Base-by-base conservation (phyloP, 257 asterid species). In the Penstemon davidsonii region DNA sequence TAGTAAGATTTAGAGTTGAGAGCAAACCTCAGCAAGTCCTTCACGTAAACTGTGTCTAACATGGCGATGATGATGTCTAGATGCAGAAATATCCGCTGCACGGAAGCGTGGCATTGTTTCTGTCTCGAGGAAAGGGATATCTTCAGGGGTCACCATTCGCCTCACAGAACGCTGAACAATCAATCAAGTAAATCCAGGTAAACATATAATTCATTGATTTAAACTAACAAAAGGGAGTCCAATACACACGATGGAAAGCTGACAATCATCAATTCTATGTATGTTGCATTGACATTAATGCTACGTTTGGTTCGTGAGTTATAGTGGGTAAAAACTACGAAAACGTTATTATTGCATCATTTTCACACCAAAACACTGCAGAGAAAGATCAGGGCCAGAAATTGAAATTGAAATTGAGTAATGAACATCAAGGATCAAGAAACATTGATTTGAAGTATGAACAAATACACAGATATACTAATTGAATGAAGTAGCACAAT, bases 1-100 rank as follows among this genome's bases (percentile, higher is more conserved):
- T 25, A 25, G 33, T 25, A 25, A 25, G 33, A 25, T 25, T 25
- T 11, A 51, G 54, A 43, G 55, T 62, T 15, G 45, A 38, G 59
- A 38, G 59, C 81, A 62, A 58, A 84, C 89, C 89, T 81, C 86
- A 55, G 81, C 84, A 71, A 84, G 81, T 56, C 86, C 88, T 55
- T 79, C 84, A n/a, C 78, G 81, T 60, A 76, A 74, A 76, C 76
- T 81, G 71, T 76, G 79, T 59, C 84, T 71, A 51, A 58, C 64
- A 60, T 78, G 83, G n/a, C 80, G 84, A 76, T 55, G 70, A 74
- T 60, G 70, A 74, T 78, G 72, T 67, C 86, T 76, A 41, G 81
- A 68, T 44, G 79, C 77, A 33, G 80, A 71, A 66, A 69, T 66
- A 59, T 81, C 70, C 1, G 81, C 56, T 3, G 81, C 56, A 44